Percentiles rank a stretch among this genome's conserved stretches.
These are phyloP conservation scores for Neonothopanus nambi DNA, from an alignment of 1,284 basidiomycete genomes.

Conservation along the genomic window DNA sequence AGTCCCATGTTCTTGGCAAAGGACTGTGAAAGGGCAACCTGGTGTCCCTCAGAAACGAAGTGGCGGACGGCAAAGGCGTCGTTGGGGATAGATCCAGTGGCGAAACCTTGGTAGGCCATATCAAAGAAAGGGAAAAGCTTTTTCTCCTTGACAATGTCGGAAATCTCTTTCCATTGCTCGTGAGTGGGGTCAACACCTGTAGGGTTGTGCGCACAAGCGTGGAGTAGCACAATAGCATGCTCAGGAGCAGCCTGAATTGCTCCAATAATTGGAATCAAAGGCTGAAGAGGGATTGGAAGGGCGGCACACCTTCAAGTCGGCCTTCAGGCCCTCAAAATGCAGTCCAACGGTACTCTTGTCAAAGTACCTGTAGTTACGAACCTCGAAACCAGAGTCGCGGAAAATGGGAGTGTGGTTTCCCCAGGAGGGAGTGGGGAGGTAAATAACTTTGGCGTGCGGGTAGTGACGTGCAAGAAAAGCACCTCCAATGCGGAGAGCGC, in stretches of 20 bases:
- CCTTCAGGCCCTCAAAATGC: constrained; percentile 91
- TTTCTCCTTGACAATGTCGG: constrained; percentile 85
- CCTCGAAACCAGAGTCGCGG: constrained; percentile 92
- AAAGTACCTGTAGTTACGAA: constrained; percentile 93
- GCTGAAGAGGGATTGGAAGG: constrained; percentile 14
- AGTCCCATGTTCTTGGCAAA: constrained; percentile 99
- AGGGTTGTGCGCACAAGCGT: constrained; percentile 97
- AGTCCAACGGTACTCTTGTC: constrained; percentile 93
- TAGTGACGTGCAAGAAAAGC: constrained; percentile 93
- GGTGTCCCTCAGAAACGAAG: constrained; percentile 89
- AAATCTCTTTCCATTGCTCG: constrained; percentile 93
- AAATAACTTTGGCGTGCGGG: constrained; percentile 87
- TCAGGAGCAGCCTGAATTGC: constrained; percentile 67
- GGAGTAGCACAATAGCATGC: constrained; percentile 80
- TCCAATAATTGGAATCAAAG: constrained; percentile 7
- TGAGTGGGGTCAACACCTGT: constrained; percentile 96
- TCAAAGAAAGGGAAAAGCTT: constrained; percentile 92
- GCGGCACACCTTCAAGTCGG: constrained; percentile 70
- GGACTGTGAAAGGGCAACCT: constrained; percentile 86
- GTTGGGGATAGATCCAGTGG: constrained; percentile 83
- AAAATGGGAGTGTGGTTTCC: constrained; percentile 92
- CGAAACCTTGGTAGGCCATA: constrained; percentile 98
- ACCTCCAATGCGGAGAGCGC: constrained; percentile 95
- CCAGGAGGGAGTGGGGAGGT: constrained; percentile 95
- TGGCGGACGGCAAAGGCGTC: constrained; percentile 96